Evolutionary conservation across 176 grass and related monocot species (phyloP).

Genomic region (Musa schizocarpa): DNA sequence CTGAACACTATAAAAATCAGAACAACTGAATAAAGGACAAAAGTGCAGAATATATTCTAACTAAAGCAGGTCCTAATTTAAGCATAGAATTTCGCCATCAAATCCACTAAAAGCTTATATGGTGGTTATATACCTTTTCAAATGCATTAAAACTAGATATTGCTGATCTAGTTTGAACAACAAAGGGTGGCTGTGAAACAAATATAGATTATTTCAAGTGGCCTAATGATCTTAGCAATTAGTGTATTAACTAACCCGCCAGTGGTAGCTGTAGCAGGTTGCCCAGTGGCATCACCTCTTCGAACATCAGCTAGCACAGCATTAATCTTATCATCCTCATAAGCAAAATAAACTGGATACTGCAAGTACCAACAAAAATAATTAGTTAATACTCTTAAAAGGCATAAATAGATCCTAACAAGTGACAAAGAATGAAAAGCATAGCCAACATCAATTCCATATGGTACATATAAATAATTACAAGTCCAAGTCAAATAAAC

Average conservation of each 20-base stretch:
- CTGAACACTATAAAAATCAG: not conserved
- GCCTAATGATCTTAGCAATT: not conserved
- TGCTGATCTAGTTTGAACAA: not conserved
- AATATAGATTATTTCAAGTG: too few relatives aligned
- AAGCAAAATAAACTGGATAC: conserved; percentile 93
- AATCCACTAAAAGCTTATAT: not conserved
- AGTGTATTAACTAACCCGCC: conserved; percentile 61
- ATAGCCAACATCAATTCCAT: not conserved
- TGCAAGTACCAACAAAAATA: conserved; percentile 32
- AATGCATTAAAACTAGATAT: not conserved
- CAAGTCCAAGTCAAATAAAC: not conserved
- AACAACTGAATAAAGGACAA: not conserved
- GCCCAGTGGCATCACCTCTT: conserved; percentile 56
- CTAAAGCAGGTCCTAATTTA: not conserved
- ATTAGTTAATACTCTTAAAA: conserved; percentile 21
- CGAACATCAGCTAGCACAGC: conserved; percentile 61
- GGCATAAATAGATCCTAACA: not conserved
- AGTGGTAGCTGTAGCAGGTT: conserved; percentile 66
- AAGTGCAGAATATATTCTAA: not conserved
- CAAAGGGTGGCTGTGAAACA: not conserved
- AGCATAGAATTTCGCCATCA: not conserved
- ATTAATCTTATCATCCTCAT: conserved; percentile 55
- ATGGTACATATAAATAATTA: not conserved
- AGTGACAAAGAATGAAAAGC: not conserved
- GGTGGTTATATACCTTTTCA: not conserved